Conservation (phyloP, 202 grass and related monocot species). For the Panicum virgatum region DNA sequence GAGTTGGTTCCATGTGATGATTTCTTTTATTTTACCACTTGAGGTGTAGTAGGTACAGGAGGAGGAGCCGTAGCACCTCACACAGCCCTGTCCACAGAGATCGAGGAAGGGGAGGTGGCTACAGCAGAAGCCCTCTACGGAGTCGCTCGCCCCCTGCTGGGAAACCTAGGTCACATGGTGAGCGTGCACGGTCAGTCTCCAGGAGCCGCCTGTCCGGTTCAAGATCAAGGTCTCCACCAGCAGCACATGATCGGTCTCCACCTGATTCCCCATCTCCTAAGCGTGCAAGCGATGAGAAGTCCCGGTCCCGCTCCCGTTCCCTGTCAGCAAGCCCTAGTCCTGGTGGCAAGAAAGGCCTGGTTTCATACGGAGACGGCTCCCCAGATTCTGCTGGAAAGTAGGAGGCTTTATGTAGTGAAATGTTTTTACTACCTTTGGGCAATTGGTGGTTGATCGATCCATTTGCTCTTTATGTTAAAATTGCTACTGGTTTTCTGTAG, state of each 20-base stretch:
- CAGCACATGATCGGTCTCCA: constrained; percentile 44
- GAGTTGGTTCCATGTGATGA: constrained; percentile 12
- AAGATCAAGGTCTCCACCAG: constrained; percentile 70
- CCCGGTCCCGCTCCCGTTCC: constrained; percentile 28
- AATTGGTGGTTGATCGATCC: background rate
- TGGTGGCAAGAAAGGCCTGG: constrained; percentile 83
- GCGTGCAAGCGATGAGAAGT: constrained; percentile 50
- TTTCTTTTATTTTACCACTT: constrained; percentile 39
- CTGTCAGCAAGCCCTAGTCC: constrained; percentile 69
- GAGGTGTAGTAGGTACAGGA: constrained; percentile 59
- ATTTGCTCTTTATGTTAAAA: background rate
- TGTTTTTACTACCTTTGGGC: background rate
- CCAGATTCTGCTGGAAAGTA: constrained; percentile 73
- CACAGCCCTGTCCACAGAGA: constrained; percentile 60
- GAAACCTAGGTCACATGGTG: constrained; percentile 51
- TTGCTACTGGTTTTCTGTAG: background rate
- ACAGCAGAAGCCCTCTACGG: constrained; percentile 64
- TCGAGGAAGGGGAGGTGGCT: constrained; percentile 58
- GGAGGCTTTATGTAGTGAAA: background rate
- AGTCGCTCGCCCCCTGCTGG: constrained; percentile 60
- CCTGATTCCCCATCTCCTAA: constrained; percentile 58
- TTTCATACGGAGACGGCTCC: constrained; percentile 88
- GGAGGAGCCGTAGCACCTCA: constrained; percentile 82
- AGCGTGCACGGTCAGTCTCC: constrained; percentile 52
- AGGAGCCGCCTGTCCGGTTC: constrained; percentile 69